A percentile compares a stretch with the other conserved stretches of the same genome.
Evolutionary conservation across 768 basidiomycete species (phyloP).

Genomic region (Tylopilus sp.): DNA sequence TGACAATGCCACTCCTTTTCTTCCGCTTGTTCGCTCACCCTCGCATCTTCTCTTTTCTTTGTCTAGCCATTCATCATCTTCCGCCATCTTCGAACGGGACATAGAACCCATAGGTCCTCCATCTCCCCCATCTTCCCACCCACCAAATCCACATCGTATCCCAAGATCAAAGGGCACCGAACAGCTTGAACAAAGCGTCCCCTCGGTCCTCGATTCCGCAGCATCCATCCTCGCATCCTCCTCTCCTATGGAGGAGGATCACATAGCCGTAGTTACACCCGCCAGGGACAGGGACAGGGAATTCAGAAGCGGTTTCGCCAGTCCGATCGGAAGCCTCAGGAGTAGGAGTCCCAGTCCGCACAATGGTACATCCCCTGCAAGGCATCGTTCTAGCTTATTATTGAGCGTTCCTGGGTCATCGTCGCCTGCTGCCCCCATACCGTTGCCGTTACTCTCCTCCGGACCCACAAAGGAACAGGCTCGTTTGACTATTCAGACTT

Average conservation of each 20-base stretch:
- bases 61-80: slow-evolving; percentile 65
- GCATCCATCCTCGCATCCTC: slow-evolving; percentile 61
- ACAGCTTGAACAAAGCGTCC: slow-evolving; percentile 74
- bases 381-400: slow-evolving; percentile 42
- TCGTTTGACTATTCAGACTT: slow-evolving; percentile 24
- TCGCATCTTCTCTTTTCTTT: neutral
- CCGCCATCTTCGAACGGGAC: slow-evolving; percentile 90
- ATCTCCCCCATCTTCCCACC: slow-evolving; percentile 39
- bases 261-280: slow-evolving; percentile 64
- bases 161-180: slow-evolving; percentile 71
- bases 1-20: slow-evolving; percentile 25
- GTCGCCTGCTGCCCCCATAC: slow-evolving; percentile 16
- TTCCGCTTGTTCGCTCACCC: slow-evolving; percentile 7
- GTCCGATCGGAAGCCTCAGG: slow-evolving; percentile 61
- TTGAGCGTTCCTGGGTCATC: slow-evolving; percentile 45
- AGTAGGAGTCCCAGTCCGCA: slow-evolving; percentile 66
- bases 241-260: slow-evolving; percentile 46
- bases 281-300: slow-evolving; percentile 33
- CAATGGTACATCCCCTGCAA: slow-evolving; percentile 33
- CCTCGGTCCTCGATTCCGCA: slow-evolving; percentile 82
- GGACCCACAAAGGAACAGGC: slow-evolving; percentile 26
- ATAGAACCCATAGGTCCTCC: slow-evolving; percentile 57
- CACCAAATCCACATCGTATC: slow-evolving; percentile 66
- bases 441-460: slow-evolving; percentile 24
- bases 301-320: slow-evolving; percentile 54